phyloP scores from a whole-genome alignment of 208 protist species.

The Acanthamoeba culbertsoni region DNA sequence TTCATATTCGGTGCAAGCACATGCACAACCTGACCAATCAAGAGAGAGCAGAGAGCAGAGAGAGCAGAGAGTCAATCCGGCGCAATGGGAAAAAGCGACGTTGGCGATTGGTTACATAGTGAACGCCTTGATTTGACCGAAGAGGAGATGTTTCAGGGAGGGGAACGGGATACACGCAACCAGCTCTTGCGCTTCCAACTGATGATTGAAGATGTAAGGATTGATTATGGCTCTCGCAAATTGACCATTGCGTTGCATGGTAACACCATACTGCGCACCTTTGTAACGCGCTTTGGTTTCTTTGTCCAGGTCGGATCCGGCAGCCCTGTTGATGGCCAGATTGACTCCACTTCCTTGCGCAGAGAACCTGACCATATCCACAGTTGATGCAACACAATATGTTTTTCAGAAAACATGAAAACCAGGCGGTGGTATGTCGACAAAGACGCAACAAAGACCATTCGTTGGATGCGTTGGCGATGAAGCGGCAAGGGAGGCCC shows the following conservation, averaged over 20 bases:
- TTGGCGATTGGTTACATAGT: background rate
- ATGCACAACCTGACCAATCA: background rate
- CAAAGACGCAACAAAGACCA: too few relatives aligned
- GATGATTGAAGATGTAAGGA: background rate
- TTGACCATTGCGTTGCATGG: background rate
- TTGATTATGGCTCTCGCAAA: background rate
- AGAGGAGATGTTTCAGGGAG: background rate
- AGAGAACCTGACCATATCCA: background rate
- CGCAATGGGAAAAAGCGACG: background rate
- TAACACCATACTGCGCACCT: background rate
- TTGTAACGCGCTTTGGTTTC: background rate
- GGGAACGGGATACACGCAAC: background rate
- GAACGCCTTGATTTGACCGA: background rate
- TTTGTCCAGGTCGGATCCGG: background rate
- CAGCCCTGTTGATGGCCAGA: slow-evolving; percentile 14
- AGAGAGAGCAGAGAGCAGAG: too few relatives aligned
- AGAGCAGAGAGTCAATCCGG: too few relatives aligned
- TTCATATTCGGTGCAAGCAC: slow-evolving; percentile 52
- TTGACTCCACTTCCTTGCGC: background rate
- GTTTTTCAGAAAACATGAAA: too few relatives aligned
- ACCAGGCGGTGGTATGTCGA: too few relatives aligned
- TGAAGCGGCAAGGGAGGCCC: slow-evolving; percentile 16
- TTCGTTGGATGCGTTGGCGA: slow-evolving; percentile 12
- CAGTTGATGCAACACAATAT: background rate
- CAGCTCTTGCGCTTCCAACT: background rate